Base-by-base conservation (phyloP, 2,329 filamentous ascomycete species). In the Chaetomium sp. region DNA sequence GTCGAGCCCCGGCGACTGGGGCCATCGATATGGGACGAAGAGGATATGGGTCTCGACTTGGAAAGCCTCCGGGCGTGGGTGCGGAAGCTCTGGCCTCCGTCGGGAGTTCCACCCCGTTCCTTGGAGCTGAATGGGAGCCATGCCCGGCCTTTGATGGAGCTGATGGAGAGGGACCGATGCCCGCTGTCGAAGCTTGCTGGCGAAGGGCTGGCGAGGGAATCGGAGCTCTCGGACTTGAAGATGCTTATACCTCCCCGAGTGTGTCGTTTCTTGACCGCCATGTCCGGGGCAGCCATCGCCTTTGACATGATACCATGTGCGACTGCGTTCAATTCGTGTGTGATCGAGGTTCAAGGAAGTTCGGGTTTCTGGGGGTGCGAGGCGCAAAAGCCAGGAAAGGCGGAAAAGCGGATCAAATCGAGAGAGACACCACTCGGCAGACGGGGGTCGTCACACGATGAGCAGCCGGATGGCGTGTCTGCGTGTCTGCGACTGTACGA, bases 1-100 rank as follows among this genome's bases (percentile, higher is more conserved):
- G 68, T 68, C 7, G 76, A 77, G 53, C 70, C 69, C 3, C 74
- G 72, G 16, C 74, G 74, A 35, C 67, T 71, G 31, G 70, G 64
- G 16, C 59, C 50, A n/a, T 71, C 70, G 45, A 70, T 66, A 1
- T 50, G 60, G 1, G 71, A 68, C 2, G 70, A 68, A 2, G 71
- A 66, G 4, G 72, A 73, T 6, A 62, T 38, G 8, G 65, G 66
- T 12, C 70, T 64, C 29, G 71, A 69, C 38, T 70, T 71, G 38
- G 72, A 73, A 9, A 72, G 58, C 61, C 55, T 70, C 27, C 69
- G 63, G n/a, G 56, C 49, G 31, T 72, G 67, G 55, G 23, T 51
- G 31, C 65, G 64, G 54, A 62, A 63, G 57, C 66, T 66, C 50
- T 53, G 60, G 49, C 35, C 57, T 12, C 58, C 54, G 9, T 63